Conservation (phyloP, 805 yeast genomes). For the Candida dendrica region DNA sequence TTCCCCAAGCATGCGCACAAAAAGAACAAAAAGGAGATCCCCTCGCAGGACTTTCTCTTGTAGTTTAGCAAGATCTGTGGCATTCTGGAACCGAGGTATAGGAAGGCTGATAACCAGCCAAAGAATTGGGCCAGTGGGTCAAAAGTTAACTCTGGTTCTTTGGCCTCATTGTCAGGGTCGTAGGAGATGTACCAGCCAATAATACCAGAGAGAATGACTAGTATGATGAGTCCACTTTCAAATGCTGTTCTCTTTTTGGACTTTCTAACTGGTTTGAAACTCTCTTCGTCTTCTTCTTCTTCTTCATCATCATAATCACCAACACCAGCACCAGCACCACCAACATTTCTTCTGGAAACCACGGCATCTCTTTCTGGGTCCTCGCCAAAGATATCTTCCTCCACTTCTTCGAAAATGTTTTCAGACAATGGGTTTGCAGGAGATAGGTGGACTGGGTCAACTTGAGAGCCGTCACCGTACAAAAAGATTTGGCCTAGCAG, state of each 20-base stretch:
- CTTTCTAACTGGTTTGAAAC: conserved; percentile 3
- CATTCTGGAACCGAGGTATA: conserved; percentile 80
- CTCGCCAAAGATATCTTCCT: conserved; percentile 34
- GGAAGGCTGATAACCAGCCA: conserved; percentile 70
- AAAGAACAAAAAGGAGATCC: conserved; percentile 88
- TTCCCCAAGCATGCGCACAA: conserved; percentile 94
- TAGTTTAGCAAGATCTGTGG: conserved; percentile 88
- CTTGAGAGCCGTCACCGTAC: conserved; percentile 57
- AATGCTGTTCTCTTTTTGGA: conserved; percentile 16
- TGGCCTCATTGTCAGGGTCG: conserved; percentile 27
- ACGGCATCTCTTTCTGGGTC: conserved; percentile 16
- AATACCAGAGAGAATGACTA: conserved; percentile 71
- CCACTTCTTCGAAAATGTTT: conserved; percentile 58
- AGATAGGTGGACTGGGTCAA: conserved; percentile 73
- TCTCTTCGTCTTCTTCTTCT: background rate
- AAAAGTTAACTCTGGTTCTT: conserved; percentile 43
- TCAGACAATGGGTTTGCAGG: conserved; percentile 84
- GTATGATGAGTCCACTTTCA: conserved; percentile 44
- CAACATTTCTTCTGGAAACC: too few relatives aligned
- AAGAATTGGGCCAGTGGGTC: conserved; percentile 79
- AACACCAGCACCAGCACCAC: too few relatives aligned
- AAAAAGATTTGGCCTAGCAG: conserved; percentile 75
- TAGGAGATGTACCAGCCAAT: conserved; percentile 81
- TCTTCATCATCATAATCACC: too few relatives aligned
- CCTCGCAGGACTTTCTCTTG: conserved; percentile 87